Evolutionary conservation across 352 stramenopile species (phyloP), one percentile per base, ranked within the genome.

Genomic region (Pythium aphanidermatum): DNA sequence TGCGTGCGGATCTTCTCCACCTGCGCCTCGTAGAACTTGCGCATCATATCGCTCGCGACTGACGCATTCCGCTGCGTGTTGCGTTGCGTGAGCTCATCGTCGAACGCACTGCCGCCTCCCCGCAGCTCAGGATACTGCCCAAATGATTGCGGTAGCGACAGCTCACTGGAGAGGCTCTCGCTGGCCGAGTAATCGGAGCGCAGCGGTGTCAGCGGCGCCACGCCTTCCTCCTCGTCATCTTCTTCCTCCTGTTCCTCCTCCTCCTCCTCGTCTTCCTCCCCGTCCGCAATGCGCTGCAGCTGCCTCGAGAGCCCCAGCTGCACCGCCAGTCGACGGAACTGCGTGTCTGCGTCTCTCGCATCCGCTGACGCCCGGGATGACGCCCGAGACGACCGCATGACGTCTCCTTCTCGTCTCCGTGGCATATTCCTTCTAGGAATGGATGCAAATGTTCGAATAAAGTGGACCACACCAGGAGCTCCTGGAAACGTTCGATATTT

Each of bases 1-100:
- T 92, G 76, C 17, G 60, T 47, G 34, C 79, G 72, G 25, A 90
- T 74, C 52, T 86, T 81, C 11, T 77, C 70, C n/a, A 88, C 78
- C 46, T 90, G 78, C 19, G 77, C 69, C 56, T 89, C 74, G 53
- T 87, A 92, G 36, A 90, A 87, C 51, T 81, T 82, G 46, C 82
- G 78, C 73, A 90, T 83, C 28, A 86, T 59, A 11, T 71, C 46
- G 36, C 64, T 36, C 1, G 38, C n/a, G 2, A 28, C 44, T 8
- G 46, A 19, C 14, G 33, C 26, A 31, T 52, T 55, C 14, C 47
- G 26, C 46, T 60, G 41, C 25, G 41, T 49, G 23, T 30, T 21
- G 5, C 45, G 47, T 23, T 54, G 45, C 8, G 8, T 51, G 24
- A 86, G 52, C 40, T 85, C 71, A 41, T 86, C 74, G 55, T 88